phyloP scores from a whole-genome alignment of 1,139 yeast species.

The Hyphopichia khmerensis region DNA sequence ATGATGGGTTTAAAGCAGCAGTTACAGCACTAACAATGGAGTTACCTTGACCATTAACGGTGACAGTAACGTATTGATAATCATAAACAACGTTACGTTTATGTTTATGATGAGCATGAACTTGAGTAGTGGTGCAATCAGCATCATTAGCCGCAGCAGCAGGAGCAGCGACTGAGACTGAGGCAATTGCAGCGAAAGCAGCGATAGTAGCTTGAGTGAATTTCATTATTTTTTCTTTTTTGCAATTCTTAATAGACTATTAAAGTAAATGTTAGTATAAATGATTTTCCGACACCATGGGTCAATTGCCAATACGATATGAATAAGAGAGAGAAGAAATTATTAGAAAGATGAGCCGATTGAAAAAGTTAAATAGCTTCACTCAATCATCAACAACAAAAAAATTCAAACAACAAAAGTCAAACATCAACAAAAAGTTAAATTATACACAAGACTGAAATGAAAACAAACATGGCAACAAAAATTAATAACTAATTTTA shows the following conservation, averaged over 20 bases:
- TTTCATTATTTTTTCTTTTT: slow-evolving; percentile 29
- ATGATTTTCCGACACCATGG: no score
- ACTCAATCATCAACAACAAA: no score
- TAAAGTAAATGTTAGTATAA: background rate
- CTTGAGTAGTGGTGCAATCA: slow-evolving; percentile 39
- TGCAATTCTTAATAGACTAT: no score
- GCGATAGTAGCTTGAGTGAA: slow-evolving; percentile 28
- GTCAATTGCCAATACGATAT: no score
- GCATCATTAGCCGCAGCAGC: slow-evolving; percentile 33
- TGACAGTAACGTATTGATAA: slow-evolving; percentile 43
- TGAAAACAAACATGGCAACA: no score
- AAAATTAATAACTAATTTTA: background rate
- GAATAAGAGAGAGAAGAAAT: no score
- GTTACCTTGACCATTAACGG: slow-evolving; percentile 38
- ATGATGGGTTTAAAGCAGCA: slow-evolving; percentile 5
- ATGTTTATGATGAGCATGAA: slow-evolving; percentile 45
- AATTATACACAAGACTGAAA: no score
- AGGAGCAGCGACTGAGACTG: slow-evolving; percentile 46
- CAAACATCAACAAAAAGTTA: no score
- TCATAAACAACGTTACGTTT: slow-evolving; percentile 41
- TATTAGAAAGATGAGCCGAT: no score
- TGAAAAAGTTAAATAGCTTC: no score
- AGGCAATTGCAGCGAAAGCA: slow-evolving; percentile 41
- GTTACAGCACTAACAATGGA: slow-evolving; percentile 11
- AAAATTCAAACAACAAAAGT: no score